Conservation (phyloP, 1,139 yeast species). For the Saccharomycopsis phalli region DNA sequence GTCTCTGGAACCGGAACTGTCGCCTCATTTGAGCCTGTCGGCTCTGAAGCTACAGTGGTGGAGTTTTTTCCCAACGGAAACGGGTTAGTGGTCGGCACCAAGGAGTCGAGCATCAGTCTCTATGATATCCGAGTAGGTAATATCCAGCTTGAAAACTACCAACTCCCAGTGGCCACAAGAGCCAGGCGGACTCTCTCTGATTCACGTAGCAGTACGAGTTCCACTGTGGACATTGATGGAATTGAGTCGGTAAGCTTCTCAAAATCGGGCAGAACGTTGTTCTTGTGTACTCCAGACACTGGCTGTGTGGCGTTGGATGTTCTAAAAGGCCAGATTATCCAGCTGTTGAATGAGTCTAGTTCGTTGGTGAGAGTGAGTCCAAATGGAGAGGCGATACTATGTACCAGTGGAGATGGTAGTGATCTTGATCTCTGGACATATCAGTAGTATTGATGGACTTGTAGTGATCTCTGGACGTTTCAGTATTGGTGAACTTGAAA, state of each 20-base stretch:
- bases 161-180: slow-evolving; percentile 30
- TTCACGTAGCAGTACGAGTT: not conserved
- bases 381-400: slow-evolving; percentile 65
- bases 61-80: slow-evolving; percentile 66
- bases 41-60: slow-evolving; percentile 57
- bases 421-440: slow-evolving; percentile 59
- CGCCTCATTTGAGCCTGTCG: slow-evolving; percentile 16
- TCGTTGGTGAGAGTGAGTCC: slow-evolving; percentile 62
- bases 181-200: not conserved
- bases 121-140: slow-evolving; percentile 71
- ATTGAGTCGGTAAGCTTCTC: slow-evolving; percentile 69
- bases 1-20: slow-evolving; percentile 6
- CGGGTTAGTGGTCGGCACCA: slow-evolving; percentile 64
- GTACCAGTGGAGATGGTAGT: slow-evolving; percentile 50
- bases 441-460: no score
- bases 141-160: slow-evolving; percentile 52
- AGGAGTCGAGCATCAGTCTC: slow-evolving; percentile 65
- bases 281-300: slow-evolving; percentile 67
- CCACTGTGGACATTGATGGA: slow-evolving; percentile 45
- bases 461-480: no score
- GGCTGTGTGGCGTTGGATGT: slow-evolving; percentile 78
- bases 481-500: no score
- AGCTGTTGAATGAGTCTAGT: slow-evolving; percentile 49
- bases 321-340: slow-evolving; percentile 55
- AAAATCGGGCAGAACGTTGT: slow-evolving; percentile 64